A percentile compares a stretch with the other conserved stretches of the same genome.
Conservation (phyloP, 495 filamentous ascomycete species). For the Bathelium albidoporum region DNA sequence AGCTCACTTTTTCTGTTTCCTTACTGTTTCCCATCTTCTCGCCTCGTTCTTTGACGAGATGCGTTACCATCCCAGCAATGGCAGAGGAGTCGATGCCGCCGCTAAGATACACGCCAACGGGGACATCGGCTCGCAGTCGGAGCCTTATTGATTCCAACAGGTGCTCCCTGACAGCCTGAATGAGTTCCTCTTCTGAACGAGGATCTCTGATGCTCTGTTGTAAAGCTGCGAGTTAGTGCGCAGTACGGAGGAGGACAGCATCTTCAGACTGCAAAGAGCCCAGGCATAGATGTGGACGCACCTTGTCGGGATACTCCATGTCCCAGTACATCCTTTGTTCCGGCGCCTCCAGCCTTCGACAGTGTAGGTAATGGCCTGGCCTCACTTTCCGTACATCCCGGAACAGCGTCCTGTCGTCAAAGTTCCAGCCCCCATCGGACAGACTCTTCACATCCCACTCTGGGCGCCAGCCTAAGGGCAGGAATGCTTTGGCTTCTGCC, state of each 20-base stretch:
- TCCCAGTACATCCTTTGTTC: slow-evolving; percentile 39
- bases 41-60: slow-evolving; percentile 35
- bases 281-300: too few species aligned
- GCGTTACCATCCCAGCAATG: slow-evolving; percentile 42
- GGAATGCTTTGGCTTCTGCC: slow-evolving; percentile 17
- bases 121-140: slow-evolving; percentile 44
- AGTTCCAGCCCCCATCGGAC: slow-evolving; percentile 29
- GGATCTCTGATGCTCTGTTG: slow-evolving; percentile 14
- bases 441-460: slow-evolving; percentile 41
- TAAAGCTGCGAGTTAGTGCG: too few species aligned
- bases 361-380: slow-evolving; percentile 29
- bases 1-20: slow-evolving; percentile 28
- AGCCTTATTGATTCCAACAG: slow-evolving; percentile 38
- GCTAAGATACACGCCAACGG: slow-evolving; percentile 41
- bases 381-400: slow-evolving; percentile 35
- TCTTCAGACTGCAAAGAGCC: too few species aligned
- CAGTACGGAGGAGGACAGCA: too few species aligned
- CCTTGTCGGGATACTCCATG: slow-evolving; percentile 39
- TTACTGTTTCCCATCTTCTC: slow-evolving; percentile 29
- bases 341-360: slow-evolving; percentile 22
- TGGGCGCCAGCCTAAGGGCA: slow-evolving; percentile 13
- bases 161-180: slow-evolving; percentile 34
- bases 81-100: slow-evolving; percentile 46
- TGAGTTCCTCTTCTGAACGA: slow-evolving; percentile 36
- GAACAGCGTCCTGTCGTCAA: slow-evolving; percentile 37